Base-by-base conservation (phyloP, 352 stramenopile genomes). In the Halophytophthora batemanensis region DNA sequence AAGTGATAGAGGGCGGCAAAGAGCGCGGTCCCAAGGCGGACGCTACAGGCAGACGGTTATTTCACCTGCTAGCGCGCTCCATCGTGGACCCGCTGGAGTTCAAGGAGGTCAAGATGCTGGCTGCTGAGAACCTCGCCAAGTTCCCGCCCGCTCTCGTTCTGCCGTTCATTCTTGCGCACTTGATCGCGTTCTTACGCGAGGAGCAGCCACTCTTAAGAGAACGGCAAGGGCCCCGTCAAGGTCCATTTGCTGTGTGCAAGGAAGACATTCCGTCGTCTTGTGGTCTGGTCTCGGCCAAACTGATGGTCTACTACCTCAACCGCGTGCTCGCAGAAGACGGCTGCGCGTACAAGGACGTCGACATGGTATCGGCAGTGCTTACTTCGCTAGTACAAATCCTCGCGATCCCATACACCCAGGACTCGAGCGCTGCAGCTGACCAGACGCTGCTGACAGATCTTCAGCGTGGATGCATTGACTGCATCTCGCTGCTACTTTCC, bases 221-320 rank as follows among this genome's bases (percentile, higher is more conserved):
- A n/a, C n/a, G n/a, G n/a, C n/a, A n/a, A n/a, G n/a, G n/a, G n/a
- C n/a, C n/a, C n/a, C n/a, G n/a, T n/a, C n/a, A n/a, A n/a, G n/a
- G n/a, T n/a, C 62, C 48, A 15, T 13, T 48, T 22, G 53, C 57
- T 43, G 52, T 71, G 17, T 31, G 46, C 15, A 45, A 52, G 11
- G 42, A 66, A 12, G 53, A 11, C 1, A 48, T 77, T 29, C 70
- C 73, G 1, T 21, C 50, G 25, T 60, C 23, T 11, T 77, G 63
- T 49, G 72, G 74, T 11, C 54, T 89, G 34, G 71, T 86, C 15
- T 72, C 66, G 0, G 75, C 75, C 8, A 90, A 90, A 29, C 49
- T 90, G 22, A 81, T 88, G 56, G 65, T 90, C 21, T 90, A 88
- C 47, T 90, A 86, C 37, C 60, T 90, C 33, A 90, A 90, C 36